A percentile compares a stretch with the other conserved stretches of the same genome.
Evolutionary conservation across 2,329 filamentous ascomycete species (phyloP).

Genomic region (Cercospora sojina): DNA sequence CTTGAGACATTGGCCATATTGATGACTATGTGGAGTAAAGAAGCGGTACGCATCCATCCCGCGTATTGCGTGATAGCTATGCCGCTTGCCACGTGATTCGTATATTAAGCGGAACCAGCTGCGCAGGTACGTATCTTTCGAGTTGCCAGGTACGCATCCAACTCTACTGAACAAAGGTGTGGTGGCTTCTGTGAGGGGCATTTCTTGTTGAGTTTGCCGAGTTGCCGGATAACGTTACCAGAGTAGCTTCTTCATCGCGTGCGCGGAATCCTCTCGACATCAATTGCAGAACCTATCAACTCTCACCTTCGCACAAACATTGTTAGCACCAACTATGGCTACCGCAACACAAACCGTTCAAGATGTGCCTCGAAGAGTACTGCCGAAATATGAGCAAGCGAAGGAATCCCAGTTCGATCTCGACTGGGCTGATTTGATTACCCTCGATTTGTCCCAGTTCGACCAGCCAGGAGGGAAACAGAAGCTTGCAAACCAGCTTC

Average conservation of each 20-base stretch:
- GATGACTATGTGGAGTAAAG: neutral
- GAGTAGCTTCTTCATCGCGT: neutral
- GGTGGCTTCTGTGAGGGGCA: conserved; percentile 5
- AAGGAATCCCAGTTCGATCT: conserved; percentile 29
- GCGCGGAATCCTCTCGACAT: neutral
- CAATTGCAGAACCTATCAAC: neutral
- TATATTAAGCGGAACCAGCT: neutral
- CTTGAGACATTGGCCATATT: neutral
- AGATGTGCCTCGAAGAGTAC: conserved; percentile 14
- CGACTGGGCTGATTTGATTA: conserved; percentile 57
- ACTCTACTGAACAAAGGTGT: conserved; percentile 12
- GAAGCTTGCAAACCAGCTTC: conserved; percentile 54
- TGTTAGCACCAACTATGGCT: conserved; percentile 15
- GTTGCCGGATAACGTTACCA: conserved; percentile 9
- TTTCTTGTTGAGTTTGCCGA: neutral
- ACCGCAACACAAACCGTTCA: conserved; percentile 26
- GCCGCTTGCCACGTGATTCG: conserved; percentile 11
- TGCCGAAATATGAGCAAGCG: conserved; percentile 27
- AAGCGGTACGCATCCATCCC: conserved; percentile 5
- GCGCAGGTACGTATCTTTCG: conserved; percentile 3
- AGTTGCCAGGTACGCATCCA: conserved; percentile 8
- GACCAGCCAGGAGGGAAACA: conserved; percentile 56
- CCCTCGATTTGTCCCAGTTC: conserved; percentile 57
- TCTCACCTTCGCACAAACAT: neutral
- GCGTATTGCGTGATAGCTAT: conserved; percentile 20